These are phyloP conservation scores for Kwoniella dendrophila DNA, from an alignment of 768 basidiomycete genomes.

Conservation along the genomic window DNA sequence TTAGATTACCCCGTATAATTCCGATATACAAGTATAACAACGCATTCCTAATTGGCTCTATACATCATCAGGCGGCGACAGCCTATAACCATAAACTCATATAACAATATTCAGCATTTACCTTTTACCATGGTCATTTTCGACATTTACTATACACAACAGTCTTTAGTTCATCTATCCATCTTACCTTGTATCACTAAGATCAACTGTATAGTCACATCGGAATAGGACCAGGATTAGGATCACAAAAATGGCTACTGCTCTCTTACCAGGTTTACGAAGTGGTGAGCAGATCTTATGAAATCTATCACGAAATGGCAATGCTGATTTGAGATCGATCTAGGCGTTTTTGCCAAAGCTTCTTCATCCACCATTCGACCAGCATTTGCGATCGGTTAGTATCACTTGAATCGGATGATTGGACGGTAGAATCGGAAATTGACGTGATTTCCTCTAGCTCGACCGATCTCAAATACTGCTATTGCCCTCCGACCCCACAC, in stretches of 20 bases:
- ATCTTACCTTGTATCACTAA: slow-evolving; percentile 4
- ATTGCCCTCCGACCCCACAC: slow-evolving; percentile 48
- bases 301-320: neutral
- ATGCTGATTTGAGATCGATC: neutral
- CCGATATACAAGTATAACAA: slow-evolving; percentile 10
- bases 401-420: neutral
- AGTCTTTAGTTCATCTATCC: neutral
- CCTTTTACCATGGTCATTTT: too few species aligned
- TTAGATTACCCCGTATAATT: neutral
- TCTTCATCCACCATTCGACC: slow-evolving; percentile 29
- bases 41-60: slow-evolving; percentile 12
- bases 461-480: slow-evolving; percentile 44
- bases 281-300: slow-evolving; percentile 21
- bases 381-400: slow-evolving; percentile 35
- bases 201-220: too few species aligned
- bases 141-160: too few species aligned
- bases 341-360: slow-evolving; percentile 21
- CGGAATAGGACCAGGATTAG: too few species aligned
- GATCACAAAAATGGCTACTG: slow-evolving; percentile 31
- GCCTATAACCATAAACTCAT: neutral
- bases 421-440: neutral
- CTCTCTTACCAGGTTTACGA: slow-evolving; percentile 35
- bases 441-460: slow-evolving; percentile 18
- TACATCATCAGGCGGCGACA: neutral
- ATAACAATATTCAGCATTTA: neutral